These are phyloP conservation scores for Kodamaea suecica DNA, from an alignment of 1,139 yeast species.

Conservation along the genomic window DNA sequence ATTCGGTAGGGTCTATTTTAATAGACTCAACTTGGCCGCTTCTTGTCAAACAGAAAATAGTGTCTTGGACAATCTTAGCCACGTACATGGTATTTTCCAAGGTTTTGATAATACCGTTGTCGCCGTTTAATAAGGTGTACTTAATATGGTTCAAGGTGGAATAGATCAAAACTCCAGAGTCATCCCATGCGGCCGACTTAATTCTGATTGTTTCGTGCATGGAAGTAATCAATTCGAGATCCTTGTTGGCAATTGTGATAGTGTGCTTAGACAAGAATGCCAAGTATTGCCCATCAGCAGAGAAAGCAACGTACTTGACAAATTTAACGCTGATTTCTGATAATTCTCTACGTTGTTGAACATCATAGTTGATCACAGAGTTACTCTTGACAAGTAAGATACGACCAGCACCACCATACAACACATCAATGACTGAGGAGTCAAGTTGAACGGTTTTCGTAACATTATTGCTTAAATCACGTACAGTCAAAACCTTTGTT, in stretches of 20 bases:
- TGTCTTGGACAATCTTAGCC: constrained; percentile 64
- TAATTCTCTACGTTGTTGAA: constrained; percentile 83
- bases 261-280: constrained; percentile 93
- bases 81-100: constrained; percentile 88
- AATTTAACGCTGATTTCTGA: constrained; percentile 70
- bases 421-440: constrained; percentile 66
- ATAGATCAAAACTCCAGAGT: constrained; percentile 83
- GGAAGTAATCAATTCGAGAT: constrained; percentile 73
- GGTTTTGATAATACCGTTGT: constrained; percentile 89
- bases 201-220: constrained; percentile 96
- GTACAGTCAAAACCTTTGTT: constrained; percentile 67
- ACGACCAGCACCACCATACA: constrained; percentile 79
- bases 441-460: constrained; percentile 83
- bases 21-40: constrained; percentile 79
- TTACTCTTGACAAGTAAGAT: constrained; percentile 71
- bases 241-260: constrained; percentile 79
- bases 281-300: constrained; percentile 79
- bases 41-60: constrained; percentile 79
- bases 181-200: constrained; percentile 98
- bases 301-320: constrained; percentile 89
- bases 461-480: constrained; percentile 74
- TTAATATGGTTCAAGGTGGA: constrained; percentile 95
- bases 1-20: constrained; percentile 92
- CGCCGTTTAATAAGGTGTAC: constrained; percentile 90
- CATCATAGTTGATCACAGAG: constrained; percentile 80